Evolutionary conservation across 805 yeast genomes (phyloP), one percentile per base, ranked within the genome.

Genomic region (Hanseniaspora hatyaiensis): DNA sequence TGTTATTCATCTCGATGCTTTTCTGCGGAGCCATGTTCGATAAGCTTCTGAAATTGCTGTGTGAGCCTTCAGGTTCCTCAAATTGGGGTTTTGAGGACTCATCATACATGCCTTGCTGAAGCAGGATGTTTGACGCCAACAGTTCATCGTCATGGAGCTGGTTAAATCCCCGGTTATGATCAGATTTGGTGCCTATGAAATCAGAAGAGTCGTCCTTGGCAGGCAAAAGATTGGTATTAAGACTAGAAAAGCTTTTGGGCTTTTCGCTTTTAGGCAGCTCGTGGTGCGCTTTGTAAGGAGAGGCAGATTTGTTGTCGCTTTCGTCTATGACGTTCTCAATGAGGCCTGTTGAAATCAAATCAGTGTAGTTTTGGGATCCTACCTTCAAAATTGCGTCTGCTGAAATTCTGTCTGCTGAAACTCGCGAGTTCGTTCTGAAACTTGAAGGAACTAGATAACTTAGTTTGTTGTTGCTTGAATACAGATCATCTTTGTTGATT

Each of bases 391-490:
- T 11, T 4, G 23, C 28, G 36, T 30, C 40, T 8, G 28, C n/a
- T 9, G 44, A 46, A 34, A 49, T 49, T 19, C 47, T 33, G 19
- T 49, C 51, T 8, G 51, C 51, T 2, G 51, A 48, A 8, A 48
- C 40, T 32, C 51, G 41, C 5, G 51, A 48, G 32, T 48, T 41
- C 13, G 36, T 41, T 48, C 51, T 48, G 13, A 34, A 48, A n/a
- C 51, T 48, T 8, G 43, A 22, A 3, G 51, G 51, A 8, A 48
- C 51, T 11, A 48, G 23, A n/a, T 48, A 48, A 15, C 41, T 41
- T 13, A 42, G 42, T 28, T 22, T 41, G 15, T 42, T 48, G 15
- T 30, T 33, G 15, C 37, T 38, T 16, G 23, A 15, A 11, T 12
- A 23, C 0, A 37, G 20, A 16, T 26, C 30, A 18, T 16, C 42